phyloP scores from a whole-genome alignment of 129 eudicot genomes.

The Centella asiatica region DNA sequence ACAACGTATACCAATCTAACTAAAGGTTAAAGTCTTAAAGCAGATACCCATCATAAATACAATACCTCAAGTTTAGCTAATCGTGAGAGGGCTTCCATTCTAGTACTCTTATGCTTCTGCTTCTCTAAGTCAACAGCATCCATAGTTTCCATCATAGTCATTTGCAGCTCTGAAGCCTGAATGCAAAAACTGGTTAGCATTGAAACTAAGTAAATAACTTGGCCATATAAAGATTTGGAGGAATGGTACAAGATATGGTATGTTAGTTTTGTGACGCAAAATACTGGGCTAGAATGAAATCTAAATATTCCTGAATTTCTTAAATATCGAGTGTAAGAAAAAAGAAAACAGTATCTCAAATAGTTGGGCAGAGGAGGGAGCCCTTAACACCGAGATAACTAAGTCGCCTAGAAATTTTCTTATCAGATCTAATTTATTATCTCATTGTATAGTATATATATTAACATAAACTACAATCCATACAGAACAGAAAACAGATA shows the following conservation, averaged over 20 bases:
- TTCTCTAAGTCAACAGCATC: conserved; percentile 90
- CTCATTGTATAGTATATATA: no score
- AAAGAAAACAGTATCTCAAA: no score
- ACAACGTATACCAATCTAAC: not conserved
- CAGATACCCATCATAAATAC: not conserved
- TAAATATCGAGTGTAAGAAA: no score
- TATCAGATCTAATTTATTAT: no score
- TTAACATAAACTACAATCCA: no score
- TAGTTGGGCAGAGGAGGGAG: no score
- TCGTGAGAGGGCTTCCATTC: conserved; percentile 79
- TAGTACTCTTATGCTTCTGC: conserved; percentile 84
- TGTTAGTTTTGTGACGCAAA: not conserved
- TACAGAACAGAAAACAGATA: no score
- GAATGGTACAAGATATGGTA: not conserved
- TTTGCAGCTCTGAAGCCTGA: conserved; percentile 86
- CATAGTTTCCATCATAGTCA: conserved; percentile 85
- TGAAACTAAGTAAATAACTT: not conserved
- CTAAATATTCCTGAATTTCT: no score
- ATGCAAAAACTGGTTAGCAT: conserved; percentile 12
- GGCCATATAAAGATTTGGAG: not conserved
- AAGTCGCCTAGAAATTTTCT: no score
- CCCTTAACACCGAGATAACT: no score
- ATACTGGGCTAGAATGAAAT: no score
- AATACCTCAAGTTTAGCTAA: conserved; percentile 82
- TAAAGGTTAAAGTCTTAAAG: conserved; percentile 7